Evolutionary conservation across 257 asterid genomes (phyloP).

Genomic region (Lycium barbarum): DNA sequence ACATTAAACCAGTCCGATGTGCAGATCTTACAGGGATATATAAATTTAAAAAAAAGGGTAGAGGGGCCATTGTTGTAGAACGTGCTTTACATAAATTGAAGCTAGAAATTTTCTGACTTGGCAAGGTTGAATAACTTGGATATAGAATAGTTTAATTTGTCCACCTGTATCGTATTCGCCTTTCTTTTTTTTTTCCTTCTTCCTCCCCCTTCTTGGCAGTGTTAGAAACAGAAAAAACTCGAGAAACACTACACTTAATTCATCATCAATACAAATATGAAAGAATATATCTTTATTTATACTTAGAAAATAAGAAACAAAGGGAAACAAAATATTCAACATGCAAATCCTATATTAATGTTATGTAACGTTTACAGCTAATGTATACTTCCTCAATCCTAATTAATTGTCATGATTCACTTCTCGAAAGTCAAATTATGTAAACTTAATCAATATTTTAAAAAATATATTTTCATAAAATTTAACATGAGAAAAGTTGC

Average conservation of each 20-base stretch:
- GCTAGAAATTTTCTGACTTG: not conserved
- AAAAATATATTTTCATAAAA: no score
- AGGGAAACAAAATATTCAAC: not conserved
- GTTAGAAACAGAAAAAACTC: not conserved
- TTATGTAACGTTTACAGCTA: no score
- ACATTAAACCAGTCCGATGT: not conserved
- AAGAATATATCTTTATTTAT: not conserved
- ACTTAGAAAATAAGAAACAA: not conserved
- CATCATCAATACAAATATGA: not conserved
- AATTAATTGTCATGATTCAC: no score
- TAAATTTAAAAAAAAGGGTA: not conserved
- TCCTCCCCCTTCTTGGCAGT: not conserved
- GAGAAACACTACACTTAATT: no score
- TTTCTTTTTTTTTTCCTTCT: not conserved
- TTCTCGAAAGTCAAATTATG: no score
- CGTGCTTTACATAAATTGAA: constrained; percentile 24
- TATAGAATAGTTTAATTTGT: not conserved
- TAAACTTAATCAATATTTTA: no score
- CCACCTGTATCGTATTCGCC: not conserved
- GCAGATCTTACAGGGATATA: not conserved
- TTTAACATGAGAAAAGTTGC: no score
- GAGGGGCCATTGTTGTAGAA: not conserved
- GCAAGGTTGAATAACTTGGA: not conserved
- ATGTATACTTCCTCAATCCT: no score
- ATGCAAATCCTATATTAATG: no score